phyloP scores from a whole-genome alignment of 2,329 filamentous ascomycete genomes.

The Penicillium palitans region DNA sequence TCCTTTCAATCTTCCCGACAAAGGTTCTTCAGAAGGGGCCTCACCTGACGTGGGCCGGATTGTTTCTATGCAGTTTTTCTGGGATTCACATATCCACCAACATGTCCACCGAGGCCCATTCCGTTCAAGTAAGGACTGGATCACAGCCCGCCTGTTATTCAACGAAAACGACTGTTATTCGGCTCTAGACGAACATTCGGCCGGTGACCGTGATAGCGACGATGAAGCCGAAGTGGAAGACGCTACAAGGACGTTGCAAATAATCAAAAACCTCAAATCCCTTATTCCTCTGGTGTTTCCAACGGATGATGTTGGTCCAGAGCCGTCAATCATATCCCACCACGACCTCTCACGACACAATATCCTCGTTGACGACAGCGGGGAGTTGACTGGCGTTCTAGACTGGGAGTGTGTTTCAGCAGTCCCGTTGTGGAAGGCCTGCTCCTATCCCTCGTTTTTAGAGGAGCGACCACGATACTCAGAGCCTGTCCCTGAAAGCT shows the following conservation, averaged over 20 bases:
- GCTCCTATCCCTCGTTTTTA: constrained; percentile 14
- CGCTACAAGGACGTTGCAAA: constrained; percentile 12
- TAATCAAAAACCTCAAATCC: constrained; percentile 6
- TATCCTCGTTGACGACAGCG: constrained; percentile 19
- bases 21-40: neutral
- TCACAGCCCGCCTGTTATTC: constrained; percentile 11
- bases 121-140: constrained; percentile 15
- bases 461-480: neutral
- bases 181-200: constrained; percentile 3
- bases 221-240: constrained; percentile 15
- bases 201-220: constrained; percentile 13
- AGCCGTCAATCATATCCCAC: constrained; percentile 17
- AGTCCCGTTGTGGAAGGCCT: constrained; percentile 21
- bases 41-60: constrained; percentile 13
- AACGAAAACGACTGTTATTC: constrained; percentile 13
- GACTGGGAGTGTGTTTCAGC: constrained; percentile 25
- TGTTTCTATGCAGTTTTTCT: constrained; percentile 20
- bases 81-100: constrained; percentile 12
- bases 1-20: neutral
- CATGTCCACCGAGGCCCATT: constrained; percentile 19
- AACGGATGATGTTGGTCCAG: neutral
- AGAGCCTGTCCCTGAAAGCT: constrained; percentile 10
- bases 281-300: constrained; percentile 12
- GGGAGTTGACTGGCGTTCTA: constrained; percentile 14
- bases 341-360: constrained; percentile 18